A percentile compares a stretch with the other conserved stretches of the same genome.
These are phyloP conservation scores for Moniliophthora roreri DNA, from an alignment of 1,284 basidiomycete species.

Conservation along the genomic window DNA sequence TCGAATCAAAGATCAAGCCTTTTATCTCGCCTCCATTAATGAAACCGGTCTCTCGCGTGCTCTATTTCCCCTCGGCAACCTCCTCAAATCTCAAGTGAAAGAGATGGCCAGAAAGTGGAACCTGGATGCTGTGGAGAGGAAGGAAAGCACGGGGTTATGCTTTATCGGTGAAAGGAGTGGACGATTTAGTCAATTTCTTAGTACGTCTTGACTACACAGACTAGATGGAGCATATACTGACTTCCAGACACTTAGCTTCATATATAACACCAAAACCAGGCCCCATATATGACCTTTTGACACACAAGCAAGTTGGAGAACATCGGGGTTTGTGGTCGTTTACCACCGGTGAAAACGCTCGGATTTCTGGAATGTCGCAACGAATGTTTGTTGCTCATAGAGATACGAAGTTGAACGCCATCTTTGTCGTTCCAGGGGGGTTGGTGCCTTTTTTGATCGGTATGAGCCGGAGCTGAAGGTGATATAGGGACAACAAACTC, in stretches of 20 bases:
- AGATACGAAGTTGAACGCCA: constrained; percentile 55
- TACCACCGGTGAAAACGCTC: constrained; percentile 78
- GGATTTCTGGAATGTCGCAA: constrained; percentile 60
- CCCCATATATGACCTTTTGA: constrained; percentile 59
- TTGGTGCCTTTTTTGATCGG: constrained; percentile 35
- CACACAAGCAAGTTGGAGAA: constrained; percentile 53
- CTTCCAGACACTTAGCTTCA: constrained; percentile 49
- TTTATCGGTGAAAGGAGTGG: constrained; percentile 83
- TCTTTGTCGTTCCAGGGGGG: constrained; percentile 79
- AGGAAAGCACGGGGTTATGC: constrained; percentile 96
- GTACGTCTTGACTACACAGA: constrained; percentile 37
- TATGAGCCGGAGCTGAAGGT: neutral
- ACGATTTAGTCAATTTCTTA: constrained; percentile 74
- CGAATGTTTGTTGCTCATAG: constrained; percentile 82
- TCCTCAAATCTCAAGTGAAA: constrained; percentile 76
- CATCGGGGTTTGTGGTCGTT: constrained; percentile 87
- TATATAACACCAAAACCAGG: constrained; percentile 76
- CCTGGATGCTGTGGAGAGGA: constrained; percentile 77
- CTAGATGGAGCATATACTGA: neutral
- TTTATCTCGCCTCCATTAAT: constrained; percentile 84
- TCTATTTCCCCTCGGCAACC: constrained; percentile 76
- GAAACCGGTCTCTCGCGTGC: constrained; percentile 65
- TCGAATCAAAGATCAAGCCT: constrained; percentile 86
- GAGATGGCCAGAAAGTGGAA: constrained; percentile 66
- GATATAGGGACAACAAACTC: constrained; percentile 59